Conservation (phyloP, 2,329 filamentous ascomycete species). For the Amauroascus niger region DNA sequence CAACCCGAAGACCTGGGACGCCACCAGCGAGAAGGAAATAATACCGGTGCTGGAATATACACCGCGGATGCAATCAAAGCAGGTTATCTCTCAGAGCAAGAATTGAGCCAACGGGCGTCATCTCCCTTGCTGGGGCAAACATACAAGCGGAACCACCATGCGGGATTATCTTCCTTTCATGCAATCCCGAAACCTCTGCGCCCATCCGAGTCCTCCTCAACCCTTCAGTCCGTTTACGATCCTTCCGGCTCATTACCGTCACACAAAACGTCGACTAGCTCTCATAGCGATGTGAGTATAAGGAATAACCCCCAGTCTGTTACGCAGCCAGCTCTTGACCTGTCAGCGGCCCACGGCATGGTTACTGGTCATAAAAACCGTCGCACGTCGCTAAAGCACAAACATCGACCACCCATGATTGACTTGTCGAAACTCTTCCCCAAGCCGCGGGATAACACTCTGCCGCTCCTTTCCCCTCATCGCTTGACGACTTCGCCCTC, state of each 20-base stretch:
- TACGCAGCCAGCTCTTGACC: slow-evolving; percentile 16
- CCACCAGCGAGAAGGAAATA: not conserved
- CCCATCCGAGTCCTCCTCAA: slow-evolving; percentile 37
- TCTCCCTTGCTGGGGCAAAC: slow-evolving; percentile 38
- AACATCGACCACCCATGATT: slow-evolving; percentile 32
- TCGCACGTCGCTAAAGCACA: slow-evolving; percentile 28
- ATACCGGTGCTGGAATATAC: not conserved
- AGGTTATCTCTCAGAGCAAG: slow-evolving; percentile 14
- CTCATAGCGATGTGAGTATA: slow-evolving; percentile 24
- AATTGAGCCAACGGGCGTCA: slow-evolving; percentile 36
- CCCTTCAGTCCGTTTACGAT: slow-evolving; percentile 41
- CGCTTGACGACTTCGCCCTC: slow-evolving; percentile 35
- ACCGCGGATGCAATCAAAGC: not conserved
- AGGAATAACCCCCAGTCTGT: slow-evolving; percentile 2
- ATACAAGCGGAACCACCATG: slow-evolving; percentile 25
- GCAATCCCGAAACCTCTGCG: slow-evolving; percentile 31
- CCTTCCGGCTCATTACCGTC: slow-evolving; percentile 35
- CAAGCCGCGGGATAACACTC: slow-evolving; percentile 27
- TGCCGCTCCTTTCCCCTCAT: slow-evolving; percentile 35
- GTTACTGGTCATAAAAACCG: slow-evolving; percentile 9
- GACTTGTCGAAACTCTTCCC: slow-evolving; percentile 38
- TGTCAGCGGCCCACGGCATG: slow-evolving; percentile 13
- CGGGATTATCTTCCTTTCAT: slow-evolving; percentile 24
- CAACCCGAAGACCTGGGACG: not conserved
- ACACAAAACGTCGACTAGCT: slow-evolving; percentile 31